Percentiles rank a stretch among this genome's conserved stretches.
phyloP scores from a whole-genome alignment of 805 yeast genomes.

The Suhomyces sp. region DNA sequence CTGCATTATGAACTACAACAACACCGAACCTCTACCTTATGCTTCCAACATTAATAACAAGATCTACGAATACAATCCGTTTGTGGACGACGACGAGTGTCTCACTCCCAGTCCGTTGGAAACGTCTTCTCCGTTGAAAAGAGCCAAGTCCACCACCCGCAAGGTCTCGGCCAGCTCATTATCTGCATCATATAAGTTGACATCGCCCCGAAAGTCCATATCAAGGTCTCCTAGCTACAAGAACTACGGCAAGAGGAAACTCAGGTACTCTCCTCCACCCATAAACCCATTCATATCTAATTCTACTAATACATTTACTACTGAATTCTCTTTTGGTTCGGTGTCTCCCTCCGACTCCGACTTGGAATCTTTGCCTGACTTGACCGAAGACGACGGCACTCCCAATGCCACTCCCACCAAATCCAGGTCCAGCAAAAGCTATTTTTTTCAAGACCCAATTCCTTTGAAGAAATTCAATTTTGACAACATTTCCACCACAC shows the following conservation, averaged over 20 bases:
- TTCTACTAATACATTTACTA: not conserved
- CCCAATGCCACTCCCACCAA: slow-evolving; percentile 16
- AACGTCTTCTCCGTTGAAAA: slow-evolving; percentile 10
- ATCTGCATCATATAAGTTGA: not conserved
- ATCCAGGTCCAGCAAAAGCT: slow-evolving; percentile 3
- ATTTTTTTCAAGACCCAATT: slow-evolving; percentile 5
- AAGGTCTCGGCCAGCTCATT: slow-evolving; percentile 2
- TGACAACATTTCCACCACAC: not conserved
- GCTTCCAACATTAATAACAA: slow-evolving; percentile 16
- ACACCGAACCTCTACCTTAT: slow-evolving; percentile 26
- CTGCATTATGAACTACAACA: slow-evolving; percentile 10
- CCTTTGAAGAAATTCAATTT: not conserved
- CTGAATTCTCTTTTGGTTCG: slow-evolving; percentile 9
- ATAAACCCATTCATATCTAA: not conserved
- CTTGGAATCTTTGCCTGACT: slow-evolving; percentile 37
- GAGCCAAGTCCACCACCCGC: slow-evolving; percentile 11
- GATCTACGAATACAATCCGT: slow-evolving; percentile 21
- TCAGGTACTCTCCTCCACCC: not conserved
- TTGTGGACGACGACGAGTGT: slow-evolving; percentile 3
- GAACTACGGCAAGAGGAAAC: slow-evolving; percentile 5
- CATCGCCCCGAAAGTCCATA: not conserved
- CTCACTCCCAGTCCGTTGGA: not conserved
- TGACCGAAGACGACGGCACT: slow-evolving; percentile 29
- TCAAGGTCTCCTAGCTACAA: not conserved
- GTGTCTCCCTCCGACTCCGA: slow-evolving; percentile 16